These are phyloP conservation scores for Vaucheria bursata DNA, from an alignment of 352 stramenopile species.

Conservation along the genomic window DNA sequence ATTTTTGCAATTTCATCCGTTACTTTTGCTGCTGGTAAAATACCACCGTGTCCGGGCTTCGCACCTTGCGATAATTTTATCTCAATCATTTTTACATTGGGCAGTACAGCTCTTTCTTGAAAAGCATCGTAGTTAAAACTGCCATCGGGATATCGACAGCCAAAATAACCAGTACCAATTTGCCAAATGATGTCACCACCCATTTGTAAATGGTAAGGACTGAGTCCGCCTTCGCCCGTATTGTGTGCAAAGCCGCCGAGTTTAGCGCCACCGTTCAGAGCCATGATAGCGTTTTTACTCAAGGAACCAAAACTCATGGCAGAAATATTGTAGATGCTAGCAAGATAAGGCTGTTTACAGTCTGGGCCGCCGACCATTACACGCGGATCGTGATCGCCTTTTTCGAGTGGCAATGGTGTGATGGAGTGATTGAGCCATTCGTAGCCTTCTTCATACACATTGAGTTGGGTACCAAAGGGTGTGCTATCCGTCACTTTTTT, in stretches of 20 bases:
- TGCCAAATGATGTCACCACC: slow-evolving; percentile 27
- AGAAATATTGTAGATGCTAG: slow-evolving; percentile 24
- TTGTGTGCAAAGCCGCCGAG: slow-evolving; percentile 15
- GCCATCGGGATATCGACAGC: slow-evolving; percentile 8
- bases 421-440: slow-evolving; percentile 20
- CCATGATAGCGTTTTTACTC: slow-evolving; percentile 12
- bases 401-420: neutral
- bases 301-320: slow-evolving; percentile 26
- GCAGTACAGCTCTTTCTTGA: neutral
- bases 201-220: slow-evolving; percentile 14
- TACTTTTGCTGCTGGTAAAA: slow-evolving; percentile 56
- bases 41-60: slow-evolving; percentile 29
- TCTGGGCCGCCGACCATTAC: neutral
- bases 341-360: neutral
- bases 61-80: slow-evolving; percentile 24
- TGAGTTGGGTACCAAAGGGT: slow-evolving; percentile 19
- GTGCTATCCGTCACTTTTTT: slow-evolving; percentile 12
- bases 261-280: slow-evolving; percentile 17
- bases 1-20: slow-evolving; percentile 57
- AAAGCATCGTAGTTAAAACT: neutral
- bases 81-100: slow-evolving; percentile 22
- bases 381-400: no score
- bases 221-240: slow-evolving; percentile 17
- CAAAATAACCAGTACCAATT: slow-evolving; percentile 29
- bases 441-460: slow-evolving; percentile 13